A percentile compares a stretch with the other conserved stretches of the same genome.
phyloP scores from a whole-genome alignment of 257 asterid species.

The Haberlea rhodopensis region DNA sequence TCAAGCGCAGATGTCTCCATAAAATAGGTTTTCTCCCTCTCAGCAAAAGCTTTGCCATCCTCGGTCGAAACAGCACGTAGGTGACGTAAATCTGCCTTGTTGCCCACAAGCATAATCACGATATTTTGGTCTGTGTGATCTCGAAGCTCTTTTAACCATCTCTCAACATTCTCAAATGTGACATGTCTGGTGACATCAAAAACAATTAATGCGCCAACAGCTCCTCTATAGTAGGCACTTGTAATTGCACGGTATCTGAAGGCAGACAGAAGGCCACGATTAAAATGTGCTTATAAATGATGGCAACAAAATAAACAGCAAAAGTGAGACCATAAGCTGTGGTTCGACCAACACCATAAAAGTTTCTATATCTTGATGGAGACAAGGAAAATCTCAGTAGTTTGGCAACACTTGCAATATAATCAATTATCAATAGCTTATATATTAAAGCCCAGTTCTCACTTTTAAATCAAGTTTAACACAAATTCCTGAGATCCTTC shows the following conservation, averaged over 20 bases:
- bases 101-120: conserved; percentile 73
- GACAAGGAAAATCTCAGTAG: not conserved
- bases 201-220: conserved; percentile 66
- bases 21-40: conserved; percentile 52
- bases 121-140: conserved; percentile 68
- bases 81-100: conserved; percentile 67
- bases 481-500: not conserved
- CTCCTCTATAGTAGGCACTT: conserved; percentile 72
- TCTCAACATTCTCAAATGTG: conserved; percentile 59
- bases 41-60: conserved; percentile 53
- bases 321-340: not conserved
- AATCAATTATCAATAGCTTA: not conserved
- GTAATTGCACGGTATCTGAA: conserved; percentile 70
- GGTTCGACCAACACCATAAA: conserved; percentile 2
- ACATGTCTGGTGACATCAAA: conserved; percentile 67
- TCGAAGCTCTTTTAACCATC: conserved; percentile 72
- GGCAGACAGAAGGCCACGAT: not conserved
- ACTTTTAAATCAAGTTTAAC: no score
- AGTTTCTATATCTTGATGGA: not conserved
- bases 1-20: conserved; percentile 75
- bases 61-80: conserved; percentile 62
- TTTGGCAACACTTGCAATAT: not conserved
- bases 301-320: not conserved
- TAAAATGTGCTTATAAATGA: not conserved
- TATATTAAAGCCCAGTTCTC: no score